phyloP scores from a whole-genome alignment of 2,329 filamentous ascomycete species.

The Clarireedia monteithiana region DNA sequence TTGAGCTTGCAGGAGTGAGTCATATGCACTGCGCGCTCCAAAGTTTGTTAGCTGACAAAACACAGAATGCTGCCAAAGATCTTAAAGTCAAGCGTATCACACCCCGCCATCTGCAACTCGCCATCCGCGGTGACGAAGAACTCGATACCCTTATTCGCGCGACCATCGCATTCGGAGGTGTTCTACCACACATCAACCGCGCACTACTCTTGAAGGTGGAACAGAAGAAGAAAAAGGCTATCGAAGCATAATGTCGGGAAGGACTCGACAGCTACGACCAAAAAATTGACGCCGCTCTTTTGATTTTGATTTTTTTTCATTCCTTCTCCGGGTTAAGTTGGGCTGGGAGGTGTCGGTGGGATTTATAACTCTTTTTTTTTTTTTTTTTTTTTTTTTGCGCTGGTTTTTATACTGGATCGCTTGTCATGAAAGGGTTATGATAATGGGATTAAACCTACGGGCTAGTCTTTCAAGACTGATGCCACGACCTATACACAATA shows the following conservation, averaged over 20 bases:
- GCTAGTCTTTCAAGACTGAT: neutral
- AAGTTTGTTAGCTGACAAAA: slow-evolving; percentile 11
- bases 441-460: slow-evolving; percentile 1
- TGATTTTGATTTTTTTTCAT: neutral
- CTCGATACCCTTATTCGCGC: slow-evolving; percentile 94
- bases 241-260: slow-evolving; percentile 28
- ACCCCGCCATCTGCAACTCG: slow-evolving; percentile 92
- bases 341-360: slow-evolving; percentile 9
- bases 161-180: slow-evolving; percentile 97
- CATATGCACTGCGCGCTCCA: slow-evolving; percentile 7
- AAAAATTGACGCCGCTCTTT: neutral
- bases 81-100: slow-evolving; percentile 99
- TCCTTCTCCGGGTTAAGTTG: slow-evolving; percentile 4
- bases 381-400: neutral
- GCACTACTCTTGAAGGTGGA: slow-evolving; percentile 92
- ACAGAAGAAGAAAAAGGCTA: slow-evolving; percentile 82
- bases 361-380: slow-evolving; percentile 6
- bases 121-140: slow-evolving; percentile 97
- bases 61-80: slow-evolving; percentile 91
- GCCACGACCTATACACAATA: neutral
- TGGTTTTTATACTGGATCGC: slow-evolving; percentile 6
- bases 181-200: slow-evolving; percentile 97
- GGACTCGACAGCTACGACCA: neutral
- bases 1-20: slow-evolving; percentile 86
- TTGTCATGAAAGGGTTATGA: slow-evolving; percentile 3